Conservation (phyloP, 2,329 filamentous ascomycete species). For the Elsinoe ampelina region DNA sequence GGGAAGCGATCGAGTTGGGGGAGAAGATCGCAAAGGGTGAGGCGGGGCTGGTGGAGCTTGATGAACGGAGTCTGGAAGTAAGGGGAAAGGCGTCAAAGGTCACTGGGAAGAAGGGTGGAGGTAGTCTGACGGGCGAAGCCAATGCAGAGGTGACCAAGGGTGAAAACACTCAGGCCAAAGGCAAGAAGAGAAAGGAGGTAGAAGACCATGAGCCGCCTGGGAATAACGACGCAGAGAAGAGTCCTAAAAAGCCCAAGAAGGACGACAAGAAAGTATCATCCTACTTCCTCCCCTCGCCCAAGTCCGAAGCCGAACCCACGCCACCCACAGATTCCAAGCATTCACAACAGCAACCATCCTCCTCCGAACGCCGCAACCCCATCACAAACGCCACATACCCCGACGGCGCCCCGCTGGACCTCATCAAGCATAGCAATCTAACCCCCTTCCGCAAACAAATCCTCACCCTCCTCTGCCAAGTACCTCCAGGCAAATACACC, state of each 20-base stretch:
- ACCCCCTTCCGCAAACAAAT: slow-evolving; percentile 39
- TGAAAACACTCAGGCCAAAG: not conserved
- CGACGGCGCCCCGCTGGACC: slow-evolving; percentile 27
- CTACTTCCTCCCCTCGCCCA: slow-evolving; percentile 24
- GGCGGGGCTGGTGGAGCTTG: slow-evolving; percentile 31
- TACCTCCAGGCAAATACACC: slow-evolving; percentile 28
- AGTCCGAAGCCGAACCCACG: slow-evolving; percentile 10
- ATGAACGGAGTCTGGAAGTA: slow-evolving; percentile 32
- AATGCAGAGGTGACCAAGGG: not conserved
- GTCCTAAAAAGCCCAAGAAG: not conserved
- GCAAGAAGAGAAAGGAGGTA: not conserved
- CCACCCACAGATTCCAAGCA: not conserved
- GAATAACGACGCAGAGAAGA: slow-evolving; percentile 6
- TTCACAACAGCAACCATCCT: slow-evolving; percentile 2
- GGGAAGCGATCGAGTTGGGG: slow-evolving; percentile 31
- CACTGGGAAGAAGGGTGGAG: not conserved
- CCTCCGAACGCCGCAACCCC: slow-evolving; percentile 17
- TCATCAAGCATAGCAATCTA: slow-evolving; percentile 38
- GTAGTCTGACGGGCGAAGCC: not conserved
- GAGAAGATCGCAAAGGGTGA: slow-evolving; percentile 30
- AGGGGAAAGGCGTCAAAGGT: slow-evolving; percentile 27
- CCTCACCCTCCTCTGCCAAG: slow-evolving; percentile 27
- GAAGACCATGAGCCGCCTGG: not conserved
- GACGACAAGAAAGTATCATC: slow-evolving; percentile 20
- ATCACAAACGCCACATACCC: slow-evolving; percentile 36